Evolutionary conservation across 164 flowering plant genomes (phyloP).

Genomic region (Magnolia officinalis): DNA sequence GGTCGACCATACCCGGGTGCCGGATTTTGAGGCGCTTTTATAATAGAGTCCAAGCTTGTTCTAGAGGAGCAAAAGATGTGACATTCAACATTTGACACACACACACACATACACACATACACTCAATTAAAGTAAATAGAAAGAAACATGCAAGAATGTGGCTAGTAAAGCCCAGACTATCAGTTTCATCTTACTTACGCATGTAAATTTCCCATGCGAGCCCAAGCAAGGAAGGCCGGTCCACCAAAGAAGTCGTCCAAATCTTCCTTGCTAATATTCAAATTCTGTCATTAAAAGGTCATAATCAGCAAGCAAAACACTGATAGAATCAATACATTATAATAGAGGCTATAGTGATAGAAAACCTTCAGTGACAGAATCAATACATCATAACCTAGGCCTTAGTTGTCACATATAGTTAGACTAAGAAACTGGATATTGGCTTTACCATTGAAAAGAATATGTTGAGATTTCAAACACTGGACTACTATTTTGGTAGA

Average conservation of each 20-base stretch:
- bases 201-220: slow-evolving; percentile 98
- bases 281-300: slow-evolving; percentile 39
- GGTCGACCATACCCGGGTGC: no score
- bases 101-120: no score
- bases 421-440: neutral
- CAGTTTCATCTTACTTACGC: slow-evolving; percentile 43
- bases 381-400: slow-evolving; percentile 3
- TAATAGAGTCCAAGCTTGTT: no score
- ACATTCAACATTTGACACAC: no score
- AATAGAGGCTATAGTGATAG: neutral
- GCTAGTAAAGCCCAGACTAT: neutral
- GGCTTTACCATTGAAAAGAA: no score
- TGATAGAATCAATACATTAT: neutral
- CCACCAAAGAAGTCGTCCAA: slow-evolving; percentile 89
- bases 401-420: neutral
- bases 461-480: no score
- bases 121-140: neutral
- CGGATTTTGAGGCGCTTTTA: no score
- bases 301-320: slow-evolving; percentile 1
- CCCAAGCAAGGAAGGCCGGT: slow-evolving; percentile 99
- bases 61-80: no score
- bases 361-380: neutral
- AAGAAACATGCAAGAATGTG: no score
- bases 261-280: slow-evolving; percentile 58
- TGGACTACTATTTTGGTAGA: neutral